Conservation (phyloP, 306 rosid species). For the Dalbergia cultrata region DNA sequence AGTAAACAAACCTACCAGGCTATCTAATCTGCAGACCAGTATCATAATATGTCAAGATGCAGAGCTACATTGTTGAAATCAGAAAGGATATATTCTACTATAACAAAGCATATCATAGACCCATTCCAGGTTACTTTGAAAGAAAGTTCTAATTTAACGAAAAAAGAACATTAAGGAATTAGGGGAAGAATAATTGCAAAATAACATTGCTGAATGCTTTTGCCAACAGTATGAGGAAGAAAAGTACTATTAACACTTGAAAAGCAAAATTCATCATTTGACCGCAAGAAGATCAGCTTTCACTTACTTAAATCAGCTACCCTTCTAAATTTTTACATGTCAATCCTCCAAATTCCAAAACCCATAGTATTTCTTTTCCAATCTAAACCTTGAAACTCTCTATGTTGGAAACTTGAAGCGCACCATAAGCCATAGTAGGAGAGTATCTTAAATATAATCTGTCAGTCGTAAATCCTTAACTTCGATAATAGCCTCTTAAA, state of each 20-base stretch:
- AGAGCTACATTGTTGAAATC: conserved; percentile 9
- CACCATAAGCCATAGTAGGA: conserved; percentile 12
- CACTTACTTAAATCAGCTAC: conserved; percentile 9
- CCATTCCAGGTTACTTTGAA: neutral
- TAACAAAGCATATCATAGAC: conserved; percentile 6
- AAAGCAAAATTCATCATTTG: neutral
- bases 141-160: conserved; percentile 22
- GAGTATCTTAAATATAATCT: neutral
- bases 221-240: conserved; percentile 14
- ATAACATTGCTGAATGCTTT: conserved; percentile 7
- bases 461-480: neutral
- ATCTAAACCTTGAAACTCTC: neutral
- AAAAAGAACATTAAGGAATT: neutral
- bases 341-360: conserved; percentile 2
- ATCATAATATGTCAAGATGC: conserved; percentile 44
- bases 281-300: neutral
- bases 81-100: conserved; percentile 2
- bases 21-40: conserved; percentile 80
- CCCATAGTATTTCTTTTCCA: conserved; percentile 16
- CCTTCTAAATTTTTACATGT: neutral
- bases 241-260: neutral
- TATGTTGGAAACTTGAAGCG: neutral
- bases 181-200: neutral
- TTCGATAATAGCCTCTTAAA: conserved; percentile 10
- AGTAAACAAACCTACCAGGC: conserved; percentile 92